Base-by-base conservation (phyloP, 2,329 filamentous ascomycete species). In the Ophiostoma perfectum region DNA sequence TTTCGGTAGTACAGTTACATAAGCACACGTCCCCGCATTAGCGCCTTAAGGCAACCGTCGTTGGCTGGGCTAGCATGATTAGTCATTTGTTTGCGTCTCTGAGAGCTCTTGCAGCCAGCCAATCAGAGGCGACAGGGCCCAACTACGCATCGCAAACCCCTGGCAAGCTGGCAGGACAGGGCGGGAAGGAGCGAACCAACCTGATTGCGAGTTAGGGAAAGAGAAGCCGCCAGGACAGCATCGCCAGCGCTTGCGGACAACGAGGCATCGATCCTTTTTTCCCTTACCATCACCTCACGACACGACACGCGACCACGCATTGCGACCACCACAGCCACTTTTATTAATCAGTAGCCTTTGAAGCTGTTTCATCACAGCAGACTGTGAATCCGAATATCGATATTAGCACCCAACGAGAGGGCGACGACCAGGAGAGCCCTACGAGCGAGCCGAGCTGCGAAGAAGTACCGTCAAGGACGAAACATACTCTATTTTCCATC, bases 241-340 rank as follows among this genome's bases (percentile, higher is more conserved):
- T 66, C 65, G 41, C 65, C 67, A 69, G 60, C 67, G 64, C 67
- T 68, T 66, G 64, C 39, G 11, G 18, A 64, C n/a, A 68, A 63
- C 45, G 16, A 27, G 27, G 2, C 12, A 36, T 16, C 63, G 8
- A 7, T 14, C 27, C 11, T 12, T 41, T 52, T 5, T 47, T 5
- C 14, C 58, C 60, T 42, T 64, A 52, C 41, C 18, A 41, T 18
- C 47, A 16, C 62, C 8, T 2, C 14, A 42, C 12, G 6, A 5
- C 14, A 42, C 58, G 58, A 41, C 58, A 63, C 58, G 14, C 58
- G 14, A 42, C 39, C 7, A 63, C 38, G 12, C 39, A 42, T 39
- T 18, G 12, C 60, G 11, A 18, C 39, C 36, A 41, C 12, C 58
- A 42, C 49, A 49, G 45, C 55, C 18, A 14, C 27, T 27, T 4